Percentiles rank a stretch among this genome's conserved stretches.
phyloP scores from a whole-genome alignment of 73 alveolate genomes.

The Paramecium octaurelia region DNA sequence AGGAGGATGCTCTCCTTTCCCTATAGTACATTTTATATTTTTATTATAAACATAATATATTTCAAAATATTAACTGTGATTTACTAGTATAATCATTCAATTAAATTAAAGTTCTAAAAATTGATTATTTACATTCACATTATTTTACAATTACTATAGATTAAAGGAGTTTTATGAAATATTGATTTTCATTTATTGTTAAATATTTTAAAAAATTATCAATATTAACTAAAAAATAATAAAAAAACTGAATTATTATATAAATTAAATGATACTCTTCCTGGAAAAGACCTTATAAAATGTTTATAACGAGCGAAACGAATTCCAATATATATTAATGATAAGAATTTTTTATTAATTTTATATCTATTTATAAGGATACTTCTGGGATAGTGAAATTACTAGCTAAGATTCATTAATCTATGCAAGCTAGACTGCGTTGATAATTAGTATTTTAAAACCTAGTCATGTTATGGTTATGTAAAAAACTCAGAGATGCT shows the following conservation, averaged over 20 bases:
- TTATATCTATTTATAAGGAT: neutral
- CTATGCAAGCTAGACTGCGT: neutral
- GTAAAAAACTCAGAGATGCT: neutral
- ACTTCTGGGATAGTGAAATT: neutral
- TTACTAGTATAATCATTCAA: neutral
- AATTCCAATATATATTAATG: neutral
- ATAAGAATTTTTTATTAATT: neutral
- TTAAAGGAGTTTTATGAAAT: too few relatives aligned
- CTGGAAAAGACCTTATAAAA: neutral
- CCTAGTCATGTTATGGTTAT: neutral
- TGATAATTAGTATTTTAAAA: neutral
- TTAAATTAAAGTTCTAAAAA: neutral
- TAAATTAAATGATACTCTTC: neutral
- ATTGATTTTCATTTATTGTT: too few relatives aligned
- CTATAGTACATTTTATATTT: neutral
- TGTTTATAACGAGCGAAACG: neutral
- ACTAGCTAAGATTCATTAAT: neutral
- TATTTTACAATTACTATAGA: too few relatives aligned
- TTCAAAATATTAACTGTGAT: neutral
- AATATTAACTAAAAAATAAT: too few relatives aligned
- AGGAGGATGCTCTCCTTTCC: neutral
- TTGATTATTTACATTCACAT: neutral
- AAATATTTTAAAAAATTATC: too few relatives aligned
- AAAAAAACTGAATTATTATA: neutral
- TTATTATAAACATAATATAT: neutral